Evolutionary conservation across 2,329 filamentous ascomycete species (phyloP), one percentile per base, ranked within the genome.

Genomic region (Penicillium digitatum): DNA sequence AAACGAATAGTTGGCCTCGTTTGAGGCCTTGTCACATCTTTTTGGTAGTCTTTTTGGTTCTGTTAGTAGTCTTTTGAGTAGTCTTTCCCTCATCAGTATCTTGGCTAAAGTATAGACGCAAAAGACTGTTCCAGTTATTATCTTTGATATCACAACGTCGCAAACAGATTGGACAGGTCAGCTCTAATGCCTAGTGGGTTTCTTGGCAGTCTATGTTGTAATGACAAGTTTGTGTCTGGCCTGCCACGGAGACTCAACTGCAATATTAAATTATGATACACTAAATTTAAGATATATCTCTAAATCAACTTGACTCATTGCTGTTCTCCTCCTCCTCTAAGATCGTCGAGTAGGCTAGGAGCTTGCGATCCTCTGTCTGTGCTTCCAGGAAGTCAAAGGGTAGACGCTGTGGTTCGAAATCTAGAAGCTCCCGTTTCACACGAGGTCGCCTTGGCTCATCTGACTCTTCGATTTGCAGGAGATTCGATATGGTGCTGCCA

Each of bases 401-500:
- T 22, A 53, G 44, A 20, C 54, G 42, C 16, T 57, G 52, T 37
- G 42, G 29, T 26, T 10, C 26, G 14, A 34, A 34, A 10, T 51
- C n/a, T 46, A 46, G 29, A 29, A 24, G n/a, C 47, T 55, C 52
- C 9, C 5, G 39, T n/a, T 55, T 55, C 47, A 50, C 39, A 16
- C 32, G 39, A 45, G 32, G 32, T 20, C n/a, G 39, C 16, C 2
- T 31, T 38, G 51, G 24, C 42, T 35, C 48, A 27, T 34, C 60
- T 22, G 72, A 53, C 7, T 46, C 47, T 27, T 69, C 31, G 72
- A 59, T 48, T 32, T 69, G 64, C 34, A 81, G 66, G 2, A 79
- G 62, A 1, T 82, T 77, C 5, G 81, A 78, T 49, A 88, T 69
- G 54, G 81, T 66, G 54, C 75, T 77, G 55, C 84, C 86, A 18